Evolutionary conservation across 2,329 filamentous ascomycete genomes (phyloP), one percentile per base, ranked within the genome.

Genomic region (Aspergillus ochraceoroseus): DNA sequence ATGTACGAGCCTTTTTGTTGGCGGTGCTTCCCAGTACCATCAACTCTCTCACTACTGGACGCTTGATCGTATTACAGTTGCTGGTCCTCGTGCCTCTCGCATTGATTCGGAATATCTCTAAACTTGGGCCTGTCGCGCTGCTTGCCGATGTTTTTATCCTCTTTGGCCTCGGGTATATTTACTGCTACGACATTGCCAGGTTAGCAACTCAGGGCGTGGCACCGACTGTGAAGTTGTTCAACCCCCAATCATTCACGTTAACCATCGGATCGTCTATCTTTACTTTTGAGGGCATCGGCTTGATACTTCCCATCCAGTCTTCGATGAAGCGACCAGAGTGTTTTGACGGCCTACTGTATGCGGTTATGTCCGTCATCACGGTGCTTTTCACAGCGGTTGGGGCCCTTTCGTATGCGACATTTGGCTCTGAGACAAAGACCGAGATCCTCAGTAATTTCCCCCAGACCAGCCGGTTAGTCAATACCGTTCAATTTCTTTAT

Each of bases 241-340:
- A 96, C 70, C 65, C 82, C 20, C 79, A 82, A 46, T 82, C 87
- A 61, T 96, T 92, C 87, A 94, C 89, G 0, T 73, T 96, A 2
- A 95, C 95, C 62, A 95, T 96, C 56, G 90, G 90, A 40, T 96
- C 92, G 0, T 90, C 89, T 19, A 95, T 96, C 61, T 96, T 96
- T 68, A 95, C 90, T 0, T 96, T 95, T 59, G 90, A 96, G 62
- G 90, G 90, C 18, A 94, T 96, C 44, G 90, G 90, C 3, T 77
- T 96, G 37, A 92, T 96, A 63, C 94, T 96, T 47, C 90, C 90
- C 0, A 95, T 96, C 43, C 90, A 96, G 65, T 88, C 90, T 54
- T 90, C 88, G 15, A 96, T 96, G 90, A 85, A 82, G 59, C 74
- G 87, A 28, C 92, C 89, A 0, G 73, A 82, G 51, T 89, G 92